Base-by-base conservation (phyloP, 2,329 filamentous ascomycete genomes). In the Metarhizium brunneum region DNA sequence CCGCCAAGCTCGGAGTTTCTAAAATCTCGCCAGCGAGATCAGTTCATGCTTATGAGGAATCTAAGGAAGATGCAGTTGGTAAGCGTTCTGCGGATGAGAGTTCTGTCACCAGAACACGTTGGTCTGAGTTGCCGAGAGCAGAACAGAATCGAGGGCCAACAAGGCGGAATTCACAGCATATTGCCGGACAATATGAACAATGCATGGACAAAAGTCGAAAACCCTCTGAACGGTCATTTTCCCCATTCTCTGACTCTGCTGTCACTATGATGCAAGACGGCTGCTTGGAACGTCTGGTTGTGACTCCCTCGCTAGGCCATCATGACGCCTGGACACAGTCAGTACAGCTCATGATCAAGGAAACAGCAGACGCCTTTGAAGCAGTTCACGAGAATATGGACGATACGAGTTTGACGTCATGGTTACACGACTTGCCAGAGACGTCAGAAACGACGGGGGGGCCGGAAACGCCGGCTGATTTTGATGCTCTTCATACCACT, bases 321-420 rank as follows among this genome's bases (percentile, higher is more conserved):
- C 29, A 56, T 58, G 60, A 59, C 40, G 57, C 57, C 43, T 63
- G 69, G 60, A 70, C 69, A 13, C 66, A 73, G 43, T 71, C 71
- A 56, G 66, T 77, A 3, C 70, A 75, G 53, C 68, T 74, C 58
- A 69, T 81, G 58, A 76, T 79, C 50, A 67, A 69, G 58, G 73
- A 80, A 61, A 74, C 77, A 4, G 77, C 81, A 57, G 70, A 76
- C 56, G 76, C 78, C 32, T 80, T 80, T 65, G 71, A 73, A 63
- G 70, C 72, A 13, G 72, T 77, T 29, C 73, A 71, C 2, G 67
- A 64, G 52, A 71, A 72, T 18, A 64, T 80, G 43, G 67, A 67
- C 40, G 69, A 76, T 53, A 69, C 70, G 18, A 66, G 66, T 56
- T 57, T 66, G 20, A 57, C 63, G 18, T 63, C 65, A n/a, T 64